Conservation (phyloP, 2,329 filamentous ascomycete species). For the Pleomassaria siparia region DNA sequence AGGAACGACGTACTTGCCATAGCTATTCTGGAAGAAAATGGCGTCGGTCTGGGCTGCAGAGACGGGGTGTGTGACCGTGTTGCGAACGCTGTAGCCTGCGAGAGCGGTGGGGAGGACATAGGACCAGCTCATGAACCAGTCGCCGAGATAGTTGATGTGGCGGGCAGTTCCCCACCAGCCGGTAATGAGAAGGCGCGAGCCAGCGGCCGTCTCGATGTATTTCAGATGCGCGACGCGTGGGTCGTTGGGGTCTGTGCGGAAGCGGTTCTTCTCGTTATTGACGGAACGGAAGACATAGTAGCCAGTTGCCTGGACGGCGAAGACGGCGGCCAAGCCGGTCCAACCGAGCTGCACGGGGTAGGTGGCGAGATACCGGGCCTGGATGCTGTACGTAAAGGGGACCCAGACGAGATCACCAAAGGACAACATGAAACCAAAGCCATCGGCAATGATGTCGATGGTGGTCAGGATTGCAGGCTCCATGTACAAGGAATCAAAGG, state of each 20-base stretch:
- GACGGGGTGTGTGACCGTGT: conserved; percentile 42
- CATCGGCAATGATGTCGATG: conserved; percentile 91
- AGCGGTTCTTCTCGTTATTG: conserved; percentile 93
- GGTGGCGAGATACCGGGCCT: conserved; percentile 79
- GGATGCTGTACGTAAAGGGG: conserved; percentile 83
- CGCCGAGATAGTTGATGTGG: conserved; percentile 94
- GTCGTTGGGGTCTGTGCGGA: conserved; percentile 84
- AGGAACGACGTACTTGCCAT: conserved; percentile 67
- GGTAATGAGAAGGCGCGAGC: conserved; percentile 76
- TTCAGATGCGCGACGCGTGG: conserved; percentile 76
- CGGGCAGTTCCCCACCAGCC: conserved; percentile 93
- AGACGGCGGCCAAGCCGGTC: conserved; percentile 63
- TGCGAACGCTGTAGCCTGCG: conserved; percentile 74
- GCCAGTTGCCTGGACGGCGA: conserved; percentile 69
- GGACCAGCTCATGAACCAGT: conserved; percentile 92
- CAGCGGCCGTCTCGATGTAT: conserved; percentile 81
- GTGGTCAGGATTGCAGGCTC: conserved; percentile 88
- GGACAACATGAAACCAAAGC: conserved; percentile 91
- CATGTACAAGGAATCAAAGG: conserved; percentile 82
- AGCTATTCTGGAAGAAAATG: conserved; percentile 56
- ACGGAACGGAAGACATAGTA: conserved; percentile 91
- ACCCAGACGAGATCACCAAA: conserved; percentile 95
- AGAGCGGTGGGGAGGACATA: conserved; percentile 85
- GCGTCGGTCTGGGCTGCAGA: conserved; percentile 51
- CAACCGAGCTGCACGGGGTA: conserved; percentile 80